Percentiles rank a stretch among this genome's conserved stretches.
Evolutionary conservation across 169 alveolate species (phyloP).

Genomic region (Plasmodium blacklocki): DNA sequence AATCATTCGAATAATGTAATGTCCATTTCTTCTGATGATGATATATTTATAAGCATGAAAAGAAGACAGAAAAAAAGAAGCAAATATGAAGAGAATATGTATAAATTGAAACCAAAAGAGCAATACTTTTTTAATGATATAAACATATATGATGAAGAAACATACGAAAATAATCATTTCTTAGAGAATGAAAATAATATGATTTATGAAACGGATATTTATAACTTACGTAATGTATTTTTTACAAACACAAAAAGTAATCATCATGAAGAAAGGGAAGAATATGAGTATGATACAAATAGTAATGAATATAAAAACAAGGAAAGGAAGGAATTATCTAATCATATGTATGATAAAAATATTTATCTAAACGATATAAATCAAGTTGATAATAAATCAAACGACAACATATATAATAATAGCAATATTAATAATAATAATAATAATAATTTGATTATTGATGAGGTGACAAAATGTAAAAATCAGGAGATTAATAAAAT

Average conservation of each 20-base stretch:
- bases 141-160: constrained; percentile 64
- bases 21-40: constrained; percentile 44
- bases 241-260: background rate
- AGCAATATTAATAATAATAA: background rate
- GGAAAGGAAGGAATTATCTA: background rate
- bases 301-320: background rate
- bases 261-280: background rate
- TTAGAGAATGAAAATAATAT: constrained; percentile 23
- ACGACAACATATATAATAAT: background rate
- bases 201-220: constrained; percentile 71
- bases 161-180: background rate
- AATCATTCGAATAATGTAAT: background rate
- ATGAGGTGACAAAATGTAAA: background rate
- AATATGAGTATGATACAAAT: background rate
- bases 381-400: background rate
- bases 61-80: constrained; percentile 49
- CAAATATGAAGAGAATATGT: constrained; percentile 3
- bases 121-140: constrained; percentile 73
- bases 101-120: constrained; percentile 35
- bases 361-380: background rate
- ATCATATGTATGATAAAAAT: background rate
- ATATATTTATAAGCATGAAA: constrained; percentile 54
- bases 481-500: background rate
- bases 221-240: constrained; percentile 66
- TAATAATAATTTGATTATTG: constrained; percentile 1